Evolutionary conservation across 2,329 filamentous ascomycete species (phyloP).

Genomic region (Aspergillus bombycis): DNA sequence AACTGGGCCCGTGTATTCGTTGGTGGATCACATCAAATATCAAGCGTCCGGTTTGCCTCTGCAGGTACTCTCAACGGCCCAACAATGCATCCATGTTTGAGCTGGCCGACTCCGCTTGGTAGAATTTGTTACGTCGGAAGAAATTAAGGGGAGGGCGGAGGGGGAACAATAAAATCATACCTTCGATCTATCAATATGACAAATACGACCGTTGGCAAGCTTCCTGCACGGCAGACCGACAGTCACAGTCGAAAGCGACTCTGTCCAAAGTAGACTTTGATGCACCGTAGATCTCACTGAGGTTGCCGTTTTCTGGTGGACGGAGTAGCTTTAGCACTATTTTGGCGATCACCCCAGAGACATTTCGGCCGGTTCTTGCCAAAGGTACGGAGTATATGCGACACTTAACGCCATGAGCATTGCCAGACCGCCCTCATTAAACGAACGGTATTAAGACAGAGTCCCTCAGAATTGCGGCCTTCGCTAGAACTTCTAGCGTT

Average conservation of each 20-base stretch:
- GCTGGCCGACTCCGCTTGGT: conserved; percentile 17
- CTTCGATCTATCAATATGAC: not conserved
- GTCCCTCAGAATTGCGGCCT: not conserved
- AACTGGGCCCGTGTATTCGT: conserved; percentile 5
- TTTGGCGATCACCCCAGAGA: conserved; percentile 22
- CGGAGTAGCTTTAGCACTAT: conserved; percentile 14
- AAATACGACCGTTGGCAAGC: not conserved
- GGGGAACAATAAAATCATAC: not conserved
- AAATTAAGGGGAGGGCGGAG: not conserved
- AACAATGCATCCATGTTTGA: conserved; percentile 23
- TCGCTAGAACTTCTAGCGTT: not conserved
- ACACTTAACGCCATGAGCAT: not conserved
- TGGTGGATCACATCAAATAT: conserved; percentile 11
- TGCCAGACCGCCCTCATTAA: not conserved
- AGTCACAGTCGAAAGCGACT: conserved; percentile 1
- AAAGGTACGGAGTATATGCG: not conserved
- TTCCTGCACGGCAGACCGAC: conserved; percentile 16
- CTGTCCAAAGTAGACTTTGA: not conserved
- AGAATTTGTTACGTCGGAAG: conserved; percentile 5
- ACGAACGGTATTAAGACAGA: not conserved
- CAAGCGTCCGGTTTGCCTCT: conserved; percentile 20
- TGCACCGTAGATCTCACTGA: conserved; percentile 2
- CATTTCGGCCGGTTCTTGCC: not conserved
- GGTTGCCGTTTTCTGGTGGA: conserved; percentile 15
- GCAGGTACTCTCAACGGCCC: conserved; percentile 23